Conservation (phyloP, 768 basidiomycete genomes). For the Asterophora lycoperdoides region DNA sequence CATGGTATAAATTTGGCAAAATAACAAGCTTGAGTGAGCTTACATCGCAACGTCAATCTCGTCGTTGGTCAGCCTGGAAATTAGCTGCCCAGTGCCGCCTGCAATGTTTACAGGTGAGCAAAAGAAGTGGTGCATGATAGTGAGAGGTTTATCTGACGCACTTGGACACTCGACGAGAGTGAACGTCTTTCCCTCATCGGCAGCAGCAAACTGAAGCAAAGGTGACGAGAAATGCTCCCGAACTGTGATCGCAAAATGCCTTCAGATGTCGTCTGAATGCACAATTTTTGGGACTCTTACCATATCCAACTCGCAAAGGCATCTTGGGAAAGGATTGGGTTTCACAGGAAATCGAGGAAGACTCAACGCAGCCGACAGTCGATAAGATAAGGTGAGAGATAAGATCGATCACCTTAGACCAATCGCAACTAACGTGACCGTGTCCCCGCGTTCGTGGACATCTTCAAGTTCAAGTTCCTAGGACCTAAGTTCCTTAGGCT, state of each 20-base stretch:
- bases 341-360: too few species aligned
- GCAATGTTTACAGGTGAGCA: slow-evolving; percentile 3
- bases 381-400: neutral
- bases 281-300: slow-evolving; percentile 23
- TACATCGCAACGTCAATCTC: slow-evolving; percentile 84
- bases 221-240: slow-evolving; percentile 92
- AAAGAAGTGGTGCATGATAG: slow-evolving; percentile 2
- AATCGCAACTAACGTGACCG: neutral
- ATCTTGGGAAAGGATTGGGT: slow-evolving; percentile 18
- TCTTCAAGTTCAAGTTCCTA: too few species aligned
- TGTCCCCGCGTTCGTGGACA: slow-evolving; percentile 17
- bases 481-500: too few species aligned
- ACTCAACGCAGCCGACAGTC: too few species aligned
- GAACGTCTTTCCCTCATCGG: slow-evolving; percentile 69
- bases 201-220: slow-evolving; percentile 76
- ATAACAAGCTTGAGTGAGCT: slow-evolving; percentile 12
- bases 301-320: slow-evolving; percentile 45
- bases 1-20: neutral
- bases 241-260: slow-evolving; percentile 36
- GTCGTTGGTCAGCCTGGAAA: slow-evolving; percentile 65
- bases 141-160: slow-evolving; percentile 28
- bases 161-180: slow-evolving; percentile 87
- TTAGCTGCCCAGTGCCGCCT: slow-evolving; percentile 88
- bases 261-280: neutral
- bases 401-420: slow-evolving; percentile 14